Evolutionary conservation across 2,329 filamentous ascomycete genomes (phyloP), one percentile per base, ranked within the genome.

Genomic region (Mollisiaceae sp.): DNA sequence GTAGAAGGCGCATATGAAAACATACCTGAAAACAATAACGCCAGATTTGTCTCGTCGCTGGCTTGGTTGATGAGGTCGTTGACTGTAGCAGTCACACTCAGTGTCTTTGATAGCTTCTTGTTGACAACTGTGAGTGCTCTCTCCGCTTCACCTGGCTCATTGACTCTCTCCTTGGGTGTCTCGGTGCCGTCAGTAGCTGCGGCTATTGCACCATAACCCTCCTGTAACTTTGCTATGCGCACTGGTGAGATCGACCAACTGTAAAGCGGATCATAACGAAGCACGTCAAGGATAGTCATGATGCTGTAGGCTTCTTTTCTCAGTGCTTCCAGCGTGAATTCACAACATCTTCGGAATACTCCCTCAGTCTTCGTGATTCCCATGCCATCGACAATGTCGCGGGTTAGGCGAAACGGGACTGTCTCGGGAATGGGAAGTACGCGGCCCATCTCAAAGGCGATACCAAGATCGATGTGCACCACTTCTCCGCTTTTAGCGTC

Each of bases 21-120:
- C 65, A 68, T 71, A 73, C 82, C 81, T 73, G 89, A 90, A 81
- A 94, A 99, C 72, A 99, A 79, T 50, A 97, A 89, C 2, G 95
- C 94, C 74, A 99, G 77, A 76, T 99, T 97, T 71, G 87, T 86
- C 80, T 97, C 94, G 78, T 99, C 95, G 1, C 91, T 94, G 8
- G 95, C 94, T 79, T 97, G 91, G 76, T 97, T 95, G 70, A 99
- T 99, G 69, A 99, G 80, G 76, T 99, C 95, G 75, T 97, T 98
- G 62, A 99, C 95, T 15, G 93, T 97, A 2, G 95, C 96, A 63
- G 91, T 92, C 20, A 97, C 94, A 77, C 94, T 99, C 76, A 99
- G 79, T 2, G 92, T 94, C 83, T 97, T 97, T 69, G 91, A 92
- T 71, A 99, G 79, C 81, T 99, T 99, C 86, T 97, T 98, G 76